A percentile compares a stretch with the other conserved stretches of the same genome.
Conservation (phyloP, 176 grass and related monocot genomes). For the Musa beccarii region DNA sequence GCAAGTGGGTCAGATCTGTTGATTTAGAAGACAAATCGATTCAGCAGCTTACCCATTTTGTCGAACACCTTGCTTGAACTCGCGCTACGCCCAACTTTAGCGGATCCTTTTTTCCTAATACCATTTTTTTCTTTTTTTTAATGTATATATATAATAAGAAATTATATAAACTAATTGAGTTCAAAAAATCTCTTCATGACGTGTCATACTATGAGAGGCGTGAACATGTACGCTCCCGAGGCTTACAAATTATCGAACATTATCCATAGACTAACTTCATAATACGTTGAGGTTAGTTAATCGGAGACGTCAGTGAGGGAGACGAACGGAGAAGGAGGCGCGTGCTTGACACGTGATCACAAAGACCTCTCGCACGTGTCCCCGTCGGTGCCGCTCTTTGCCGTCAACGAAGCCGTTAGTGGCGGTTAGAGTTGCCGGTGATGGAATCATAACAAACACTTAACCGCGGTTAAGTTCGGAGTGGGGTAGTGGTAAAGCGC, state of each 20-base stretch:
- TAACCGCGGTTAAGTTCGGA: conserved; percentile 16
- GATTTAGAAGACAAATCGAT: too few species aligned
- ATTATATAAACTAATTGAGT: too few species aligned
- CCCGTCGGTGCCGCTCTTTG: background rate
- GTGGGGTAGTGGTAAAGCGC: background rate
- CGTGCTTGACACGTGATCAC: too few species aligned
- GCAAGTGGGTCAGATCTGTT: too few species aligned
- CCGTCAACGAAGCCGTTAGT: background rate
- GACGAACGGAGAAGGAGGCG: background rate
- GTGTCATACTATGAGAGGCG: too few species aligned
- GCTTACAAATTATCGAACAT: background rate
- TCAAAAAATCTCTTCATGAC: too few species aligned
- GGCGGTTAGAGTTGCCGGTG: background rate
- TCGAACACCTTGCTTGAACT: too few species aligned
- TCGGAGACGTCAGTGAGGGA: background rate
- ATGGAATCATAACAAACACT: background rate
- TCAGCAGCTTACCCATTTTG: too few species aligned
- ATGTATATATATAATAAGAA: too few species aligned
- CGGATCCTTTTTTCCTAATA: too few species aligned
- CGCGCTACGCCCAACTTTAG: too few species aligned
- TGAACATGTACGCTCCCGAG: background rate
- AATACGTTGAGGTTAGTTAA: background rate
- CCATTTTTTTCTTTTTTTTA: too few species aligned
- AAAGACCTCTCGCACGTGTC: background rate
- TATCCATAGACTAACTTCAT: background rate